Base-by-base conservation (phyloP, 2,329 filamentous ascomycete species). In the Aspergillus cejpii region DNA sequence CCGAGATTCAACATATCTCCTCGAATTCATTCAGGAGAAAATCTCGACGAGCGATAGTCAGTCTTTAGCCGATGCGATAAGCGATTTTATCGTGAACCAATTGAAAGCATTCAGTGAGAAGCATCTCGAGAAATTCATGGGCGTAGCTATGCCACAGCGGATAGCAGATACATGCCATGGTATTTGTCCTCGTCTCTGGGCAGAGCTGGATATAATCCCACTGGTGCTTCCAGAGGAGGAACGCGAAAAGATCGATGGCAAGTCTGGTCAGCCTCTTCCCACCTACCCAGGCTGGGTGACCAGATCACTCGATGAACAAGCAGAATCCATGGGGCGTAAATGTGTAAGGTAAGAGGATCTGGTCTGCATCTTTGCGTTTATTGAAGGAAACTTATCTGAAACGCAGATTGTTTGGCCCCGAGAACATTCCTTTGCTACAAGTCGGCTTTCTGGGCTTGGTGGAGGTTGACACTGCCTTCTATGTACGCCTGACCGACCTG, bases 251-350 rank as follows among this genome's bases (percentile, higher is more conserved):
- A 37, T 33, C 10, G 42, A 31, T 48, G 44, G 46, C 14, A 29
- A 50, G 43, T 42, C 41, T 58, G 65, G 44, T 7, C 48, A 50
- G 34, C 47, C 49, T 7, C 41, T 50, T 69, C 37, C 61, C 54
- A 67, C 56, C 39, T 49, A 20, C 38, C 48, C 45, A 11, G 38
- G 47, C 50, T 78, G 76, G 73, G 70, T 75, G 37, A 63, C 68
- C 26, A 79, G 80, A 59, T 69, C 74, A n/a, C 75, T 89, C 3
- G 87, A 90, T 56, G 87, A 92, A 61, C 82, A 89, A 63, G 85
- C 87, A 1, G 87, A 91, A 60, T 85, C 83, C 0, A 85, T 90
- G 78, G 83, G 83, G 1, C 76, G 87, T 49, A 90, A 89, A 70
- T 87, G 84, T 62, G 76, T 89, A 50, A 78, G 82, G 82, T 85